Base-by-base conservation (phyloP, 164 flowering plant species). In the Taxillus chinensis region DNA sequence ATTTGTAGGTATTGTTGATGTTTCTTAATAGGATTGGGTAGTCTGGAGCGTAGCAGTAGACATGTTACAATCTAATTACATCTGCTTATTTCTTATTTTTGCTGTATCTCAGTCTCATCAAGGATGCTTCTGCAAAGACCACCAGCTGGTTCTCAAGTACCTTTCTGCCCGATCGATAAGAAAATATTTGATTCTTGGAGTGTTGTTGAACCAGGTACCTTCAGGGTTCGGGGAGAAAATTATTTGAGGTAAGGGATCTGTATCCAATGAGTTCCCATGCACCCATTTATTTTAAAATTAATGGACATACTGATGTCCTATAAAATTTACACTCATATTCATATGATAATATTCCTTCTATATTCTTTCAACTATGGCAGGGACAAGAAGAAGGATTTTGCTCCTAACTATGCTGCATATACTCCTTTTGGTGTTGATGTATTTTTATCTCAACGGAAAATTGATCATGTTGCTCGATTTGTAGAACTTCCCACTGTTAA, bases 381-480 rank as follows among this genome's bases (percentile, higher is more conserved):
- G 85, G 99, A 93, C 69, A 93, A 84, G 73, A 90, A 80, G 87
- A 93, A 93, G 75, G 99, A 90, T 0, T 74, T 81, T 64, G 96
- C 97, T 68, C 69, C 84, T 13, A 84, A 74, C 60, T 56, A 69
- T 73, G 88, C 97, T 37, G 97, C 96, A 54, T 93, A 85, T 74
- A 77, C 83, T 71, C 97, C 99, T 8, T 82, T 87, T 70, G 99
- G 99, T 55, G 95, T 93, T 56, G 99, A 93, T 73, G 89, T 87
- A 59, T 93, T 82, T 75, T 75, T 90, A 76, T 80, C 83, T 62
- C 83, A 61, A 11, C 68, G 80, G 49, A 93, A 93, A 82, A 78
- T 93, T 71, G 73, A 86, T 70, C 99, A 93, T 54, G 77, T 93
- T 67, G 91, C 99, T 68, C 85, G 83, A 14, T 83, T 79, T 78